Base-by-base conservation (phyloP, 768 basidiomycete genomes). In the Suillus alpinus region DNA sequence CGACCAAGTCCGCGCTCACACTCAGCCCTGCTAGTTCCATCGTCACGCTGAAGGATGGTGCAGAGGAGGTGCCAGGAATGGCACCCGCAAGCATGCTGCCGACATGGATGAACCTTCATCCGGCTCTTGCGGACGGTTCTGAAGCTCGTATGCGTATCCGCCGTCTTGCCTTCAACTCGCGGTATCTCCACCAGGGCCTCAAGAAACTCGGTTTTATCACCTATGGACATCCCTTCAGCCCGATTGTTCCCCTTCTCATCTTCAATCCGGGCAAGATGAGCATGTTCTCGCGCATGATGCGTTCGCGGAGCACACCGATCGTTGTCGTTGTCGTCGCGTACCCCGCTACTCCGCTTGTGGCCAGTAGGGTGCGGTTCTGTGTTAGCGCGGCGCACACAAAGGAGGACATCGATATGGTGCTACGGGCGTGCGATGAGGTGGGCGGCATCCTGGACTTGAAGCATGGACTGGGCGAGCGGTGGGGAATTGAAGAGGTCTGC, bases 231-330 rank as follows among this genome's bases (percentile, higher is more conserved):
- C 84, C 87, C 39, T 87, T 93, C 66, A 94, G 92, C 29, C 95
- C 97, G 2, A 93, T 99, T 67, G 89, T 98, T 6, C 96, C 97
- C 0, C 79, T 98, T 47, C 80, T 99, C 56, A 76, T 98, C 40
- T 98, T 93, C 82, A 86, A 92, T 72, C 92, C 92, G 0, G 95
- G 91, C 56, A 98, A 97, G 79, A 94, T 98, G 92, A 83, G 84
- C 61, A 81, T 89, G 69, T 96, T 98, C 80, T 89, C 89, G 65
- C 83, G 91, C 29, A 81, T 96, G 83, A 97, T 98, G 94, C 81
- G 84, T 65, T 67, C 74, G 43, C 81, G 91, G 49, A 77, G 83
- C 67, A 91, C 87, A 9, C 92, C 94, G 0, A 91, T 96, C 61
- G 83, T 94, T 9, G 85, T 92, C 5, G 95, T 97, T 26, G 91